Evolutionary conservation across 176 grass and related monocot species (phyloP).

Genomic region (Juncus inflexus): DNA sequence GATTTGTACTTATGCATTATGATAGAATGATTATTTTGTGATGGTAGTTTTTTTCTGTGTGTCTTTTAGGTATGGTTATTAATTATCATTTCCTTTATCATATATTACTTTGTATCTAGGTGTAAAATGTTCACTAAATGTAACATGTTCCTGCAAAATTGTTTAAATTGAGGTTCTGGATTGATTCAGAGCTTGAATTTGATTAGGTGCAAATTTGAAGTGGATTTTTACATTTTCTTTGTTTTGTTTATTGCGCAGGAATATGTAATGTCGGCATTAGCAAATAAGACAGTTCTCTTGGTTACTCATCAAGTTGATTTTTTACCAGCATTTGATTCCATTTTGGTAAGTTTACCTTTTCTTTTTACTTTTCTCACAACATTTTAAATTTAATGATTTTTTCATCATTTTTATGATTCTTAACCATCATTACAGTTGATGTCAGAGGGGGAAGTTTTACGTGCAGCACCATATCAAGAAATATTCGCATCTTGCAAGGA

Average conservation of each 20-base stretch:
- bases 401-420: background rate
- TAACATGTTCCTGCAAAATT: background rate
- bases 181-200: too few relatives aligned
- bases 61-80: too few relatives aligned
- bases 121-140: background rate
- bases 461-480: slow-evolving; percentile 47
- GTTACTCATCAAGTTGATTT: slow-evolving; percentile 98
- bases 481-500: slow-evolving; percentile 57
- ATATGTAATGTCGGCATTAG: slow-evolving; percentile 75
- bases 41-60: too few relatives aligned
- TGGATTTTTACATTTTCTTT: background rate
- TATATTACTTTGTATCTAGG: too few relatives aligned
- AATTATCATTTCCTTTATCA: too few relatives aligned
- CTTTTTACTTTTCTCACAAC: background rate
- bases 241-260: slow-evolving; percentile 37
- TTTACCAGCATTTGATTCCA: slow-evolving; percentile 65
- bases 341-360: slow-evolving; percentile 44
- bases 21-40: too few relatives aligned
- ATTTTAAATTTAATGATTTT: background rate
- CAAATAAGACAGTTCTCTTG: slow-evolving; percentile 73
- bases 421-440: slow-evolving; percentile 52
- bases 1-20: too few relatives aligned
- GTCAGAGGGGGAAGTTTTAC: slow-evolving; percentile 65
- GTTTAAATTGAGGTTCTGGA: background rate
- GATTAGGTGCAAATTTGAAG: too few relatives aligned